phyloP scores from a whole-genome alignment of 768 basidiomycete genomes.

The Auricularia sp. region DNA sequence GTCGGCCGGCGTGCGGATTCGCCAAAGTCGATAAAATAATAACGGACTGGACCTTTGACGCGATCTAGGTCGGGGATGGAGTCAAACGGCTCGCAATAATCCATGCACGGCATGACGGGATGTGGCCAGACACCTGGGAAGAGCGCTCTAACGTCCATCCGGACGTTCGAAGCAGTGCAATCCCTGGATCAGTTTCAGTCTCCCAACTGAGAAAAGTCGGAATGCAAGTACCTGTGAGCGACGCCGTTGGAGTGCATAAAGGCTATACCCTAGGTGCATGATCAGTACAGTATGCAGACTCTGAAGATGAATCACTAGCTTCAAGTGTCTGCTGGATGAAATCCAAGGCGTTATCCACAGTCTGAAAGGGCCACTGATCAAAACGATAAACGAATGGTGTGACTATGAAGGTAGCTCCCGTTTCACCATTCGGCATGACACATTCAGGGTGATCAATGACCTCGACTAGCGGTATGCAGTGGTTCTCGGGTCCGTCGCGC shows the following conservation, averaged over 20 bases:
- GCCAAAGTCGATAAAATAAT: slow-evolving; percentile 19
- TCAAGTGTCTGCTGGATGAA: neutral
- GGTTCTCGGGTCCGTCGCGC: too few relatives aligned
- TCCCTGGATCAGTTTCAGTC: slow-evolving; percentile 1
- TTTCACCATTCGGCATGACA: too few relatives aligned
- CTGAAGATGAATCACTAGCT: neutral
- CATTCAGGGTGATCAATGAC: too few relatives aligned
- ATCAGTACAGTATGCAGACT: too few relatives aligned
- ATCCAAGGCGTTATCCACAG: neutral
- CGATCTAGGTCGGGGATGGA: slow-evolving; percentile 7
- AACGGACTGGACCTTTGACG: slow-evolving; percentile 17
- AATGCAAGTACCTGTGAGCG: neutral
- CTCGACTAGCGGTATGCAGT: too few relatives aligned
- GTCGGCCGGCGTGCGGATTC: slow-evolving; percentile 6
- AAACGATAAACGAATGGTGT: neutral
- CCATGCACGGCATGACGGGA: slow-evolving; percentile 5
- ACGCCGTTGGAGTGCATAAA: neutral
- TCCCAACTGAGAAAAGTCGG: too few relatives aligned
- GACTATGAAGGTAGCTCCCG: neutral
- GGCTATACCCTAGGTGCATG: too few relatives aligned
- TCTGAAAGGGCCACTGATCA: neutral
- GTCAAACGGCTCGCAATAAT: slow-evolving; percentile 1
- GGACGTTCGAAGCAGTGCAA: slow-evolving; percentile 10
- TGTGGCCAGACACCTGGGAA: slow-evolving; percentile 8
- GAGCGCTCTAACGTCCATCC: slow-evolving; percentile 10